Evolutionary conservation across 1,284 basidiomycete species (phyloP), one percentile per base, ranked within the genome.

Genomic region (Moniliophthora roreri): DNA sequence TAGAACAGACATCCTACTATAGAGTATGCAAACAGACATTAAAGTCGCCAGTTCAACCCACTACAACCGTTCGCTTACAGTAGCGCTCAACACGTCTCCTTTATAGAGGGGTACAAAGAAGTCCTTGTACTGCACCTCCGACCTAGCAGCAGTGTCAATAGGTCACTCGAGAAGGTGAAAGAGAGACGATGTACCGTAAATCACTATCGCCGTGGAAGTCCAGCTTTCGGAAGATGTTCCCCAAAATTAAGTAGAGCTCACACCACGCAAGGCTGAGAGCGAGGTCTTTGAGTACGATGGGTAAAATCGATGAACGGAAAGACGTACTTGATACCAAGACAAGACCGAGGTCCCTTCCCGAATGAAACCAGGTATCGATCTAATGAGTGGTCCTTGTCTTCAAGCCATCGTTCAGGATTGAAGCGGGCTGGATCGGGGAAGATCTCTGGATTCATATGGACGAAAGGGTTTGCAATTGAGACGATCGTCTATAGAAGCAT

Each of bases 391-490:
- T 10, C 18, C 11, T 20, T 23, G 11, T 41, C 40, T 21, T 41
- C 10, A 11, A 41, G 21, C 40, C 40, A 41, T 41, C 40, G 7
- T 21, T 49, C 48, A 13, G 48, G 48, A 38, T 38, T 20, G 23
- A 49, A 49, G 20, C 48, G 34, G 3, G 6, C 24, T 6, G 48
- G 48, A 13, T 49, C 36, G 16, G 48, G 18, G 24, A 49, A 49
- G 16, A 49, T 38, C 18, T 24, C 7, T 11, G 48, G 48, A 16
- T 38, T 49, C 34, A 49, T 35, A 37, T 49, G 48, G 4, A 49
- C 48, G 18, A 49, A 49, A 13, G 16, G 37, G 18, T 49, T 49
- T 21, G 16, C 48, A 35, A 49, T 24, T n/a, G 48, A 32, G 18
- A 49, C 48, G 24, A 23, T 37, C 10, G 48, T 49, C 48, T 49